Conservation (phyloP, 2,329 filamentous ascomycete genomes). For the Diaporthe vexans region DNA sequence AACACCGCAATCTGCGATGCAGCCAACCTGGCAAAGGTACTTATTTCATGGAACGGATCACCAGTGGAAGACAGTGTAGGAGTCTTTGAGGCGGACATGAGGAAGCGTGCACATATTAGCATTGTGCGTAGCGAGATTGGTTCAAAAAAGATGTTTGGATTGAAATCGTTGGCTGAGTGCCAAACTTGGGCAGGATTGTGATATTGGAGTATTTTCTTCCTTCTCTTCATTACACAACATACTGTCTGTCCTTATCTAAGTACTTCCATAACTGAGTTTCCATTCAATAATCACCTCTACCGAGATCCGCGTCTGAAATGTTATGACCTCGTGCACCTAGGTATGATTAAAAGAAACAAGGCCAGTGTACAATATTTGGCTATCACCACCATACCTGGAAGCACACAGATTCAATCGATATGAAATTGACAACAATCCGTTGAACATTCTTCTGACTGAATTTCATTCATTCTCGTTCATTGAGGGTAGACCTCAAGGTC, state of each 20-base stretch:
- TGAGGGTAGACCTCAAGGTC: no score
- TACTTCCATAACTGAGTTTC: background rate
- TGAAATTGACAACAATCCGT: no score
- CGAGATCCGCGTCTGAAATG: no score
- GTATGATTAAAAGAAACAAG: background rate
- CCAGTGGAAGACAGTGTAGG: background rate
- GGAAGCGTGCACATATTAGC: background rate
- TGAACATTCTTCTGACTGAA: no score
- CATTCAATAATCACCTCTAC: background rate
- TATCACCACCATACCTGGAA: background rate
- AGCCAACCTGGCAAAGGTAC: background rate
- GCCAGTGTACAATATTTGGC: background rate
- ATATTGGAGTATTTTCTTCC: background rate
- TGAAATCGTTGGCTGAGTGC: background rate
- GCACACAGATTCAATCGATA: no score
- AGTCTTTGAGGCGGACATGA: background rate
- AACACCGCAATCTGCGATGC: conserved; percentile 14
- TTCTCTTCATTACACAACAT: background rate
- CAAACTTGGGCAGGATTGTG: background rate
- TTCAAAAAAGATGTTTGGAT: background rate
- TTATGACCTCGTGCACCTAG: background rate
- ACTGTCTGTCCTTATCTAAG: background rate
- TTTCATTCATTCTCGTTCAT: no score
- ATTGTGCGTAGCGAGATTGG: conserved; percentile 14
- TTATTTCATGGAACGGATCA: background rate